phyloP scores from a whole-genome alignment of 2,329 filamentous ascomycete genomes.

The Teratosphaeria gauchensis region DNA sequence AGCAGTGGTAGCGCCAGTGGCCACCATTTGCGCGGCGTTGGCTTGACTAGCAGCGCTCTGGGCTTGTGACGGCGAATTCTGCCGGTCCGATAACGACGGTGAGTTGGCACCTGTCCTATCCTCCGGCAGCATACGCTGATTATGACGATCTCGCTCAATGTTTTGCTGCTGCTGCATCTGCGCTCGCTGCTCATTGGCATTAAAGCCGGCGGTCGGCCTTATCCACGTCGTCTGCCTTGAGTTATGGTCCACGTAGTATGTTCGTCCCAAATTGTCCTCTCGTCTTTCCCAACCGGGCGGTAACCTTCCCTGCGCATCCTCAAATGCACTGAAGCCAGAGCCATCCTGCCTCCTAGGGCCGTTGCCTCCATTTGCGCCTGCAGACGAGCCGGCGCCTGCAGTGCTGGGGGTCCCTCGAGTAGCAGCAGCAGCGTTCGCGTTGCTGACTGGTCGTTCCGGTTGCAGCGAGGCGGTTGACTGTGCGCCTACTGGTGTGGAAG shows the following conservation, averaged over 20 bases:
- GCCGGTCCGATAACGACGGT: slow-evolving; percentile 53
- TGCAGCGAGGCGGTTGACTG: slow-evolving; percentile 26
- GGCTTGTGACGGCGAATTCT: slow-evolving; percentile 24
- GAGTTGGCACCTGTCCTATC: slow-evolving; percentile 91
- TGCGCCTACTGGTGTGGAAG: slow-evolving; percentile 32
- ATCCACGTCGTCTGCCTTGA: slow-evolving; percentile 96
- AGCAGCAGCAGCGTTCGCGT: slow-evolving; percentile 13
- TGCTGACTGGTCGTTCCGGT: slow-evolving; percentile 18
- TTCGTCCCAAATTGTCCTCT: slow-evolving; percentile 88
- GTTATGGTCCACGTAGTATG: slow-evolving; percentile 98
- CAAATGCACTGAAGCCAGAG: slow-evolving; percentile 72
- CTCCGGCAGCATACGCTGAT: slow-evolving; percentile 90
- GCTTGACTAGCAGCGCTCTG: slow-evolving; percentile 29
- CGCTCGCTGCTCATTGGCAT: slow-evolving; percentile 63
- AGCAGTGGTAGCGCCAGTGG: slow-evolving; percentile 86
- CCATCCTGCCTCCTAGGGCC: slow-evolving; percentile 34
- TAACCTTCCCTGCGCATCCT: slow-evolving; percentile 87
- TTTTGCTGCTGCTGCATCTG: slow-evolving; percentile 87
- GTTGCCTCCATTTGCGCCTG: slow-evolving; percentile 19
- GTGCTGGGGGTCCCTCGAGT: slow-evolving; percentile 17
- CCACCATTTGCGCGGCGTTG: slow-evolving; percentile 74
- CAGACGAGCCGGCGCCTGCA: slow-evolving; percentile 13
- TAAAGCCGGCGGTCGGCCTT: slow-evolving; percentile 69
- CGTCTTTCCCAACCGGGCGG: slow-evolving; percentile 92
- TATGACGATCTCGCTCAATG: slow-evolving; percentile 83